A percentile compares a stretch with the other conserved stretches of the same genome.
phyloP scores from a whole-genome alignment of 1,284 basidiomycete genomes.

The Entoloma clypeatum region DNA sequence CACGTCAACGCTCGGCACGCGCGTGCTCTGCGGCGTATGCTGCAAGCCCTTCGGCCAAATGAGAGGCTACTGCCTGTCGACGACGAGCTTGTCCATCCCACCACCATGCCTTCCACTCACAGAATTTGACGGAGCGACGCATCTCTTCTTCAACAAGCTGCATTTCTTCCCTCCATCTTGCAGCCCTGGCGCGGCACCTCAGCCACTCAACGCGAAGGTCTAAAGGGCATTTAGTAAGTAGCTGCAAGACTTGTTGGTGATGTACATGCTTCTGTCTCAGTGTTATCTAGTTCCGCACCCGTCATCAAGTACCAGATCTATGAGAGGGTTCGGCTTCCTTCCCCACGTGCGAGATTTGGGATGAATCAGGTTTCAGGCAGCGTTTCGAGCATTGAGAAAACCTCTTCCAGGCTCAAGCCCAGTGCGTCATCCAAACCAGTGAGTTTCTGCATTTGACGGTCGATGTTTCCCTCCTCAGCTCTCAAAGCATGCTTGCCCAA shows the following conservation, averaged over 20 bases:
- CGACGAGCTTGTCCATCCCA: not conserved
- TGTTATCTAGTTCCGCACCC: not conserved
- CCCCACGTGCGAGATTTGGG: not conserved
- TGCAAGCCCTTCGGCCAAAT: not conserved
- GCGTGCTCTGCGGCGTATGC: not conserved
- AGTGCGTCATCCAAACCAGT: not conserved
- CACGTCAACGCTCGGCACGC: not conserved
- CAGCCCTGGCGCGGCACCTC: not conserved
- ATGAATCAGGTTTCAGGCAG: not conserved
- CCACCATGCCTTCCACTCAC: not conserved
- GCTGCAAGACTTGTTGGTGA: not conserved
- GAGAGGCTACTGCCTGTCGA: not conserved
- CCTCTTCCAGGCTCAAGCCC: not conserved
- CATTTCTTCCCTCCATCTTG: slow-evolving; percentile 2
- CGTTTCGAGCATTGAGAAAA: no score
- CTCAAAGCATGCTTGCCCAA: not conserved
- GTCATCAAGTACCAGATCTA: slow-evolving; percentile 2
- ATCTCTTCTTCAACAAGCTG: slow-evolving; percentile 1
- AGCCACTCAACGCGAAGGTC: slow-evolving; percentile 4
- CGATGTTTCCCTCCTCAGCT: not conserved
- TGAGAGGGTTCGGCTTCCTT: not conserved
- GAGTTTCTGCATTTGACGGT: not conserved
- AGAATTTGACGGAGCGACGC: slow-evolving; percentile 1
- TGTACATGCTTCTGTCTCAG: not conserved
- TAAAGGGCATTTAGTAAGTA: not conserved